Base-by-base conservation (phyloP, 1,284 basidiomycete species). In the Termitomyces sp. region DNA sequence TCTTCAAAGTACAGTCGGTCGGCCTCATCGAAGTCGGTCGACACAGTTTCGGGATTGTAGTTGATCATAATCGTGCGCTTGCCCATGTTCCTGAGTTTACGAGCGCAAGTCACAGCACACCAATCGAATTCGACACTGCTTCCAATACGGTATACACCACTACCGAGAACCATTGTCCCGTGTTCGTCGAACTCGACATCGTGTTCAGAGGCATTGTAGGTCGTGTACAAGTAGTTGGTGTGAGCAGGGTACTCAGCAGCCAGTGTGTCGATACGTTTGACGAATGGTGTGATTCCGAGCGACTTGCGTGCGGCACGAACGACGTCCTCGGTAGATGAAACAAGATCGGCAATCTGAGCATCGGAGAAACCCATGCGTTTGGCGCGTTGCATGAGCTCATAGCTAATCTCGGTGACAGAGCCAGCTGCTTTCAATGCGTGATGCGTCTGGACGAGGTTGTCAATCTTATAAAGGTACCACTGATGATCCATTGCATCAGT, bases 221-320 rank as follows among this genome's bases (percentile, higher is more conserved):
- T 98, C 40, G 97, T 99, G 77, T 99, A 99, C 58, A 99, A 88
- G 76, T 99, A 99, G 79, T 99, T 99, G 67, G 97, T 99, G 74
- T 97, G 89, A 3, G 97, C 97, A 21, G 97, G 97, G 78, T 92
- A 99, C 73, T 99, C 97, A 61, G 97, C 97, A 31, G 96, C 97
- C 58, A 99, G 86, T 3, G 97, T 99, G 73, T 99, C 97, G 74
- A 99, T 99, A 60, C 95, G 92, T 77, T 99, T 99, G 69, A 99
- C 97, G 73, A 96, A 99, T 45, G 97, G 97, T 15, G 90, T 97
- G 65, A 99, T 84, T 50, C 88, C 85, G 58, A 91, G 77, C 3
- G 85, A 81, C 75, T 98, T 98, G 64, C 96, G 88, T 69, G 88
- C 80, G 1, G 84, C 82, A 58, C 97, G 93, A 43, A 97, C 90